Evolutionary conservation across 2,329 filamentous ascomycete genomes (phyloP), one percentile per base, ranked within the genome.

Genomic region (Dactylonectria macrodidyma): DNA sequence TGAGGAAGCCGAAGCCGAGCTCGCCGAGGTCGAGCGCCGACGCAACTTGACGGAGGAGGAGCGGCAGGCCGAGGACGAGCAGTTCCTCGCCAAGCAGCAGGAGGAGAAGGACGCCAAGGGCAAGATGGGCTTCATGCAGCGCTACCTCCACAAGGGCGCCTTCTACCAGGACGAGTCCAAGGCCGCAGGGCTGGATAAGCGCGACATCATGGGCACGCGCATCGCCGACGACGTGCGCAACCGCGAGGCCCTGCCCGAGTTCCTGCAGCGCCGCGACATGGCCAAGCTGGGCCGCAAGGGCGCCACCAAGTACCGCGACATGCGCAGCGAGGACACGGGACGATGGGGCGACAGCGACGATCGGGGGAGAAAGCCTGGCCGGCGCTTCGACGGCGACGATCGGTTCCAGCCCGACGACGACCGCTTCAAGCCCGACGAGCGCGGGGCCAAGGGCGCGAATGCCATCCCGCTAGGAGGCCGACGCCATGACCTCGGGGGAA

Each of bases 141-240:
- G 95, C 79, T 99, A 98, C 84, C 95, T 94, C 81, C 96, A 99
- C 86, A 95, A 95, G 83, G 96, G 96, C 56, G 96, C 96, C 16
- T 99, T 98, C 84, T 98, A 94, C 85, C 93, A 92, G 73, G 94
- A 95, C 59, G 93, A 97, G 75, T 87, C 91, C 59, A 90, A 91
- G 73, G 90, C 90, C 16, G 90, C 93, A 70, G 93, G 94, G 1
- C 84, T 98, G 52, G 91, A 93, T 70, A 88, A 91, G 77, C 87
- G 96, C 54, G 93, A 98, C 78, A 87, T 98, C 71, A 97, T 97
- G 90, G 95, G 95, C 14, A 89, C 92, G 2, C 86, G 89, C 58
- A 97, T 96, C 74, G 90, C 88, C 57, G 95, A 98, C 79, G 94
- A 98, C 69, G 90, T 95, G 67, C 87, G 88, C 55, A 94, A 97